Evolutionary conservation across 805 yeast species (phyloP), one percentile per base, ranked within the genome.

Genomic region (Zygoascus ofunaensis): DNA sequence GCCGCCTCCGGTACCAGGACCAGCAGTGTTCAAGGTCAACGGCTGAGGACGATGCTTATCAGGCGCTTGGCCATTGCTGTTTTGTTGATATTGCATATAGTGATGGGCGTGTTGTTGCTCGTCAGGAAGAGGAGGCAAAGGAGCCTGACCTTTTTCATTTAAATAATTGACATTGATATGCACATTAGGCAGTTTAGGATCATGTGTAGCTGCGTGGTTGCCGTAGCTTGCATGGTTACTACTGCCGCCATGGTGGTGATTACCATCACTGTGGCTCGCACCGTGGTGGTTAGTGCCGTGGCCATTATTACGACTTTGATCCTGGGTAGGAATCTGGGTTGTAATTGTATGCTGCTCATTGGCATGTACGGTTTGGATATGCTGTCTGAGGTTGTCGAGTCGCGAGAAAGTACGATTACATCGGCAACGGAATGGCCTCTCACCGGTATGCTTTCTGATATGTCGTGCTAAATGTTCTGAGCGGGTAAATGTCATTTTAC

Each of bases 391-490:
- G 60, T 89, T 89, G 63, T 89, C 97, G 47, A 89, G 66, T 39
- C 97, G 72, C 15, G 87, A 79, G 59, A 87, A 87, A 58, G 77
- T 74, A 57, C 87, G 79, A 28, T 79, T 69, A 60, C 82, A 82
- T 40, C 81, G 82, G 62, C 97, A 87, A 43, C 83, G 78, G 61
- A 87, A 87, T 2, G 97, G 97, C 46, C 95, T 70, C 61, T 87
- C 97, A 36, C 96, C 97, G 0, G 96, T 89, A 61, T 87, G 97
- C 56, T 87, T 89, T 47, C 96, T 69, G 43, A 89, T 82, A 65
- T 87, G 97, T 47, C 97, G 71, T 1, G 95, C 95, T 53, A 87
- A 71, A 63, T 89, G 97, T 60, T 89, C 97, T 5, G 92, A 81
- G 41, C 97, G 71, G 2, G 95, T 84, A 63, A 87, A 87, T 4